These are phyloP conservation scores for Fusarium brachygibbosum DNA, from an alignment of 2,329 filamentous ascomycete species.

Conservation along the genomic window DNA sequence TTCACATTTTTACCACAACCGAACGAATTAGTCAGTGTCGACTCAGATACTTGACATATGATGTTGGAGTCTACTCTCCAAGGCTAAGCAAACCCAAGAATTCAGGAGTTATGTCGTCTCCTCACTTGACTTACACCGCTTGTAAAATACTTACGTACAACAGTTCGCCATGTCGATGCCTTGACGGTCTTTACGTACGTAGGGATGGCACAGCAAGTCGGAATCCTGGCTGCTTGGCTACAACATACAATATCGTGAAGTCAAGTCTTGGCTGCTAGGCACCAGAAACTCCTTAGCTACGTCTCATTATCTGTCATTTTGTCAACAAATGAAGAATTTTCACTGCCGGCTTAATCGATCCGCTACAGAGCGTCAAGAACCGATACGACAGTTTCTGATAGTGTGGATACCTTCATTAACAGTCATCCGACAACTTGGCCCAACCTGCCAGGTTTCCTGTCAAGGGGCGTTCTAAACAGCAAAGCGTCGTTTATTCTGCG, in stretches of 20 bases:
- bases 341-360: slow-evolving; percentile 14
- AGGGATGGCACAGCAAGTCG: neutral
- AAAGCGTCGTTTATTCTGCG: slow-evolving; percentile 26
- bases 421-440: slow-evolving; percentile 23
- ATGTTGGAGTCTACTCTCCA: neutral
- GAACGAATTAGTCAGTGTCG: neutral
- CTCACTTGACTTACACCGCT: neutral
- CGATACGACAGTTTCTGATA: slow-evolving; percentile 21
- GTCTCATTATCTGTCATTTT: slow-evolving; percentile 3
- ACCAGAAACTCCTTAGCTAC: neutral
- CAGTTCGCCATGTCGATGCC: neutral
- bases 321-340: slow-evolving; percentile 27
- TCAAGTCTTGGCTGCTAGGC: neutral
- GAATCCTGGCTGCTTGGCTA: slow-evolving; percentile 8
- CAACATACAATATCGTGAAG: neutral
- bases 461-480: slow-evolving; percentile 28
- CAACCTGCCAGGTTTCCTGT: slow-evolving; percentile 1
- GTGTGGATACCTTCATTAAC: slow-evolving; percentile 38
- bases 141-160: slow-evolving; percentile 4
- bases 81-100: neutral
- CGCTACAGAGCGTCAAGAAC: slow-evolving; percentile 34
- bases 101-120: neutral
- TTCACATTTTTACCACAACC: neutral
- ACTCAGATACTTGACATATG: neutral
- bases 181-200: neutral